Evolutionary conservation across 441 rosid species (phyloP).

Genomic region (Theobroma grandiflorum): DNA sequence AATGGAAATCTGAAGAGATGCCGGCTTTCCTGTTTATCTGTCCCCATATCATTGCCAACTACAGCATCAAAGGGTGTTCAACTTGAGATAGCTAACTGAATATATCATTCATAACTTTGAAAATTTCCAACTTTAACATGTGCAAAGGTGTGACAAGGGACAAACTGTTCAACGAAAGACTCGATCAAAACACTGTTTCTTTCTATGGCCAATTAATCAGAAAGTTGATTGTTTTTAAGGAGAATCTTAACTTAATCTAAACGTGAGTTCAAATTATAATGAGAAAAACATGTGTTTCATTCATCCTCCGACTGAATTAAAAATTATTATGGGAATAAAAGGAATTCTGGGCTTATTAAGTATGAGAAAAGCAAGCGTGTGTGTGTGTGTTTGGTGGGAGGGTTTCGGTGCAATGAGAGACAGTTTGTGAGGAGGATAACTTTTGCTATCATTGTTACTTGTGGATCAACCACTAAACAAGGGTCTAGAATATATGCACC

Average conservation of each 20-base stretch:
- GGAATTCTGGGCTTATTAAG: neutral
- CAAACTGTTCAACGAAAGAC: neutral
- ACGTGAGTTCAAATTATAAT: neutral
- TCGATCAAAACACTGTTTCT: neutral
- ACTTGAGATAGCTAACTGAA: neutral
- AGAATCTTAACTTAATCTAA: neutral
- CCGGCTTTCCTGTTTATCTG: neutral
- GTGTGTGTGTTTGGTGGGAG: neutral
- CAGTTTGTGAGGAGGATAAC: neutral
- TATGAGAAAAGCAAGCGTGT: neutral
- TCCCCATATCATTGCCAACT: constrained; percentile 11
- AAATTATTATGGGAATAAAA: neutral
- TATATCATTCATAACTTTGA: neutral
- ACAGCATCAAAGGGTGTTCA: constrained; percentile 2
- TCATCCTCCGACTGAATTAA: neutral
- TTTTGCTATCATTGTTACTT: neutral
- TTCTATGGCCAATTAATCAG: neutral
- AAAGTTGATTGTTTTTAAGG: neutral
- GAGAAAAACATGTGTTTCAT: neutral
- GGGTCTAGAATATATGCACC: neutral
- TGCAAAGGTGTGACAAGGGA: neutral
- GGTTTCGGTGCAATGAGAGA: neutral
- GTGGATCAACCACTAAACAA: neutral
- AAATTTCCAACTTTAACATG: neutral
- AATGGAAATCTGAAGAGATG: neutral